Conservation (phyloP, 345 rosid genomes). For the Tarenaya hassleriana region DNA sequence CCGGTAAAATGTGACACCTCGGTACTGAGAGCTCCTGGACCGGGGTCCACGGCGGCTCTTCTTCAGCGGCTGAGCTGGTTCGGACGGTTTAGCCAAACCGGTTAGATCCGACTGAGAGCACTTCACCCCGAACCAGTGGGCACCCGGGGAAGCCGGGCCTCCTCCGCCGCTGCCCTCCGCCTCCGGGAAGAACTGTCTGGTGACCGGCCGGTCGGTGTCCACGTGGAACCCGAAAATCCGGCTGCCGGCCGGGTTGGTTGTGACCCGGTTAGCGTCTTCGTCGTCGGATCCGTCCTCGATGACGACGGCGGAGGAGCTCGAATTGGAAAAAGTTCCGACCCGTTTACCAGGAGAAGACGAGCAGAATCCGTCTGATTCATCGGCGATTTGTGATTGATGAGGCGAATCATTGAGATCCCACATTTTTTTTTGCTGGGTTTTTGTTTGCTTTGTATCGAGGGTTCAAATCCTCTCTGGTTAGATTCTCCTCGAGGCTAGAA, state of each 20-base stretch:
- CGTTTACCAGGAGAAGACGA: slow-evolving; percentile 74
- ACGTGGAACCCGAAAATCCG: slow-evolving; percentile 52
- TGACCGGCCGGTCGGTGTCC: slow-evolving; percentile 38
- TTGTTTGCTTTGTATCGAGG: slow-evolving; percentile 19
- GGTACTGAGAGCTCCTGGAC: slow-evolving; percentile 92
- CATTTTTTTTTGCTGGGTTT: slow-evolving; percentile 36
- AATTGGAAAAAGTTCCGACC: slow-evolving; percentile 67
- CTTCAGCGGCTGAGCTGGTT: slow-evolving; percentile 66
- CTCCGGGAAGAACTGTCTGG: slow-evolving; percentile 86
- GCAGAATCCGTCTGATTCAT: slow-evolving; percentile 51
- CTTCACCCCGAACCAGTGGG: slow-evolving; percentile 76
- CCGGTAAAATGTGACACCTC: slow-evolving; percentile 97
- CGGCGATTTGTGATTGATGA: slow-evolving; percentile 38
- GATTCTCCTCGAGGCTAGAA: slow-evolving; percentile 34
- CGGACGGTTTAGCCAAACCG: slow-evolving; percentile 27
- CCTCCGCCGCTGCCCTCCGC: slow-evolving; percentile 23
- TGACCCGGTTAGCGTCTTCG: slow-evolving; percentile 39
- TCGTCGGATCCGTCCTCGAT: slow-evolving; percentile 75
- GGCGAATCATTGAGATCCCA: slow-evolving; percentile 34
- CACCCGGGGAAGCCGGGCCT: slow-evolving; percentile 59
- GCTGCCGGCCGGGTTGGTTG: slow-evolving; percentile 26
- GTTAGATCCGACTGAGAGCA: slow-evolving; percentile 59
- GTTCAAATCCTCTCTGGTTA: slow-evolving; percentile 21
- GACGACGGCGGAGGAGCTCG: slow-evolving; percentile 80
- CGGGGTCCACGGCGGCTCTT: slow-evolving; percentile 95